These are phyloP conservation scores for Neurospora sp. DNA, from an alignment of 495 filamentous ascomycete genomes.

Conservation along the genomic window DNA sequence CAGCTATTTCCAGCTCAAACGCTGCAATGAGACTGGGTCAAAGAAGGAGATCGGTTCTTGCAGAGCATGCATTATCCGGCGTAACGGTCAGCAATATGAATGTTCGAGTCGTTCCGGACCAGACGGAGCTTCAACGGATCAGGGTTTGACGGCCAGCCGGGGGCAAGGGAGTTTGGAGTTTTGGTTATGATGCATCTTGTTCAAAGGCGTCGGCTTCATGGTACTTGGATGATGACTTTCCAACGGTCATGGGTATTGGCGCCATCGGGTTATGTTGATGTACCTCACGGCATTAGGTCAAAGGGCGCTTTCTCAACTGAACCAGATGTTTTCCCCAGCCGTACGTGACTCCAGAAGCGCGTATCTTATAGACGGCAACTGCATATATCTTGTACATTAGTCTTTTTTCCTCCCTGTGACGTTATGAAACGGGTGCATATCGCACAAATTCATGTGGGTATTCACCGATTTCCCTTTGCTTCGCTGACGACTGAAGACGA, in stretches of 20 bases:
- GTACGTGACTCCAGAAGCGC: background rate
- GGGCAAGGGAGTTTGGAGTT: background rate
- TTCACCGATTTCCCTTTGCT: background rate
- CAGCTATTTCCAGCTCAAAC: conserved; percentile 50
- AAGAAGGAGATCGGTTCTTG: background rate
- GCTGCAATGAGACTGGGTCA: background rate
- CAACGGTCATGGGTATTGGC: background rate
- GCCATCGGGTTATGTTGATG: background rate
- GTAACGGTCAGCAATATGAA: background rate
- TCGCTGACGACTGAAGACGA: background rate
- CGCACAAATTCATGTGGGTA: background rate
- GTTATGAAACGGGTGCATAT: background rate
- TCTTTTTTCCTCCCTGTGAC: background rate
- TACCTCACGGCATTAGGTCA: background rate
- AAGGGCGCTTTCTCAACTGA: background rate
- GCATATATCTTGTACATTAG: conserved; percentile 1
- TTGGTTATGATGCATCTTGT: background rate
- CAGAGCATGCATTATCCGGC: background rate
- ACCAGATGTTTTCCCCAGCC: background rate
- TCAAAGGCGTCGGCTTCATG: background rate
- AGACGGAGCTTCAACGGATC: background rate
- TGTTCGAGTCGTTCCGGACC: background rate
- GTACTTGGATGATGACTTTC: background rate
- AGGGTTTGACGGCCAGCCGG: background rate
- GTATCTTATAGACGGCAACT: background rate